A percentile compares a stretch with the other conserved stretches of the same genome.
These are phyloP conservation scores for Mrakiaceae sp. DNA, from an alignment of 1,284 basidiomycete species.

Conservation along the genomic window DNA sequence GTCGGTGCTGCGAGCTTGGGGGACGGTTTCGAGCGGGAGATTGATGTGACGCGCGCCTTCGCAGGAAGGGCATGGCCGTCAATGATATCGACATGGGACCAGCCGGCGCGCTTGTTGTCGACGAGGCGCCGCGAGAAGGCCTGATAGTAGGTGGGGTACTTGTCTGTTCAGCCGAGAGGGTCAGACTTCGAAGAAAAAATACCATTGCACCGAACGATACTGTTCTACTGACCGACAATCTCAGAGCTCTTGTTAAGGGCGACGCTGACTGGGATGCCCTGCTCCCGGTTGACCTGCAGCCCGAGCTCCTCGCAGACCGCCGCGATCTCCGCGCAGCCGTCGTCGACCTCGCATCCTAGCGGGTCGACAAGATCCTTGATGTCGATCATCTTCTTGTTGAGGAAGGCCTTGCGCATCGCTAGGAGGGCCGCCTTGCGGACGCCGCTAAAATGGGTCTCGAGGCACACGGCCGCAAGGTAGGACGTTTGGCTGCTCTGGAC, in stretches of 20 bases:
- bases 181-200: conserved; percentile 44
- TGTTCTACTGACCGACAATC: conserved; percentile 44
- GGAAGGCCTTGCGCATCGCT: conserved; percentile 39
- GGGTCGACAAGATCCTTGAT: conserved; percentile 31
- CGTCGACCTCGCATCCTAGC: conserved; percentile 38
- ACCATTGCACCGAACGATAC: conserved; percentile 52
- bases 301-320: conserved; percentile 32
- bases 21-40: not conserved
- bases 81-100: conserved; percentile 59
- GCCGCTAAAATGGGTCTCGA: conserved; percentile 42
- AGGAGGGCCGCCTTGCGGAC: conserved; percentile 41
- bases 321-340: conserved; percentile 23
- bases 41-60: not conserved
- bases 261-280: conserved; percentile 43
- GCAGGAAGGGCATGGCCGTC: conserved; percentile 39
- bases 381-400: conserved; percentile 31
- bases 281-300: conserved; percentile 43
- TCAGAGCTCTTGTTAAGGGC: conserved; percentile 18
- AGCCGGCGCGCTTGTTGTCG: conserved; percentile 46
- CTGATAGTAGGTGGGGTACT: conserved; percentile 44
- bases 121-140: conserved; percentile 5
- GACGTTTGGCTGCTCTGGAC: conserved; percentile 32
- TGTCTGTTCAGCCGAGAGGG: conserved; percentile 48
- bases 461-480: conserved; percentile 43
- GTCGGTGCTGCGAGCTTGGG: not conserved